phyloP scores from a whole-genome alignment of 805 yeast genomes.

The Yamadazyma phyllophila region DNA sequence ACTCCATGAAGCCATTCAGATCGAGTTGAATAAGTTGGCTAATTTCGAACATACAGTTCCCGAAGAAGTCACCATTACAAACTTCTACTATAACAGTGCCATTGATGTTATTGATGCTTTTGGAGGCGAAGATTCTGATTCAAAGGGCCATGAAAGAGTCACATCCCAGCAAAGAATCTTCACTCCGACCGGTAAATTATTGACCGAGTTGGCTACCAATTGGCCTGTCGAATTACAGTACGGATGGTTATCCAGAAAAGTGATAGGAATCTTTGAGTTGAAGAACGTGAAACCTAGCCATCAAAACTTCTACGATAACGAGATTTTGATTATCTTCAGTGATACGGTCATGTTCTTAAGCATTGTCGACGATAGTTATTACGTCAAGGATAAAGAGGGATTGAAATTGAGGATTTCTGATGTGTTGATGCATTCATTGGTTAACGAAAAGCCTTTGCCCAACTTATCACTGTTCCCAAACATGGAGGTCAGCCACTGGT shows the following conservation, averaged over 20 bases:
- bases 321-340: constrained; percentile 73
- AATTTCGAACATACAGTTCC: constrained; percentile 11
- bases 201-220: constrained; percentile 76
- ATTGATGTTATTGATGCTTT: constrained; percentile 75
- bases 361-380: constrained; percentile 46
- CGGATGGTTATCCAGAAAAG: constrained; percentile 86
- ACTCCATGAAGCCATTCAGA: constrained; percentile 46
- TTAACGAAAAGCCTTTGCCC: constrained; percentile 76
- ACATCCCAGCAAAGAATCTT: constrained; percentile 51
- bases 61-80: constrained; percentile 25
- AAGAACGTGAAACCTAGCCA: constrained; percentile 21
- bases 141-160: constrained; percentile 28
- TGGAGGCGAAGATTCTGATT: constrained; percentile 47
- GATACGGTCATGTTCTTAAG: constrained; percentile 71
- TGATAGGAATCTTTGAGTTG: constrained; percentile 66
- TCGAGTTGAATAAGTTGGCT: constrained; percentile 14
- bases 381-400: constrained; percentile 18
- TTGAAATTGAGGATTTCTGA: constrained; percentile 65
- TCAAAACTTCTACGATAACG: constrained; percentile 21
- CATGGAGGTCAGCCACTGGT: constrained; percentile 68
- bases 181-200: constrained; percentile 86
- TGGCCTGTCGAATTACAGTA: constrained; percentile 89
- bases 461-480: constrained; percentile 52
- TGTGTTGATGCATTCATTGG: constrained; percentile 82
- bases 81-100: constrained; percentile 50